Conservation (phyloP, 2,329 filamentous ascomycete species). For the Microsporum ferrugineum region DNA sequence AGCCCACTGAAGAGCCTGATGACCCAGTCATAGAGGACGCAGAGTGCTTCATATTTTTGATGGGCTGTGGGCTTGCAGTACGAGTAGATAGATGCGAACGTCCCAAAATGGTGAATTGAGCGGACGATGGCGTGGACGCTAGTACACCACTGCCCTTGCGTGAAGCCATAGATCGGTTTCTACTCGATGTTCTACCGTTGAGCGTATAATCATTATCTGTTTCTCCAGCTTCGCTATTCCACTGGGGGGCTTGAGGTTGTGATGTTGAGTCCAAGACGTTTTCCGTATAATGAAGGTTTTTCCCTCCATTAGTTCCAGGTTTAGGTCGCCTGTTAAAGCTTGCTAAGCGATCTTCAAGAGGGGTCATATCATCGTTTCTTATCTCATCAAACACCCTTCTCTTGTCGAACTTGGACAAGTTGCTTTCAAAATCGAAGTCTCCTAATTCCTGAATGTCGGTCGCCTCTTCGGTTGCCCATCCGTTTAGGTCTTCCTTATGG, state of each 20-base stretch:
- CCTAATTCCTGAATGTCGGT: constrained; percentile 88
- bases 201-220: constrained; percentile 32
- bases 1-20: constrained; percentile 26
- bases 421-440: constrained; percentile 86
- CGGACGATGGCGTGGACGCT: constrained; percentile 27
- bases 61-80: constrained; percentile 31
- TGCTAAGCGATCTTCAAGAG: constrained; percentile 83
- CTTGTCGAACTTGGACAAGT: constrained; percentile 91
- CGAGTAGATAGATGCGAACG: constrained; percentile 29
- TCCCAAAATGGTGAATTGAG: constrained; percentile 25
- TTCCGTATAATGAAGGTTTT: constrained; percentile 83
- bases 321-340: constrained; percentile 63
- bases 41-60: constrained; percentile 28
- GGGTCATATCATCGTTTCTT: constrained; percentile 71
- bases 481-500: constrained; percentile 53
- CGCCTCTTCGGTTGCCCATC: constrained; percentile 92
- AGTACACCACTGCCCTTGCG: constrained; percentile 35
- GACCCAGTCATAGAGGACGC: constrained; percentile 33
- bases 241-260: constrained; percentile 29
- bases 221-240: constrained; percentile 68
- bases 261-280: constrained; percentile 65
- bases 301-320: constrained; percentile 64
- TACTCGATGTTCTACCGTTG: constrained; percentile 34
- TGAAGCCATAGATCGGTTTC: constrained; percentile 31
- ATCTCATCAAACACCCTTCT: constrained; percentile 84